phyloP scores from a whole-genome alignment of 1,139 yeast genomes.

The Diutina pseudorugosa region DNA sequence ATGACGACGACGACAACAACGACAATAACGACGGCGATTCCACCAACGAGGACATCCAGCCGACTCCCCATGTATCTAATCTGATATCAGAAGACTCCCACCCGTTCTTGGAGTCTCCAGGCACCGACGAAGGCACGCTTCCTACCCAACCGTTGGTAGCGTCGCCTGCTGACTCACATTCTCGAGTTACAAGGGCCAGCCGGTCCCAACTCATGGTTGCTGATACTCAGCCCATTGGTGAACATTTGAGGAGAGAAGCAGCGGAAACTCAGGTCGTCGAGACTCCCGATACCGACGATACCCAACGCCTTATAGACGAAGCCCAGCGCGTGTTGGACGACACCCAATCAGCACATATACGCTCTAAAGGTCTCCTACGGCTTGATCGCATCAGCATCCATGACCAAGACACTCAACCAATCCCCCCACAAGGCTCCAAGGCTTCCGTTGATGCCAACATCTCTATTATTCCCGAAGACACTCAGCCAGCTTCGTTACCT shows the following conservation, averaged over 20 bases:
- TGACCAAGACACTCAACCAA: not conserved
- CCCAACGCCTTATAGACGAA: not conserved
- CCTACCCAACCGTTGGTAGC: not conserved
- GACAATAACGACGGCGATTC: not conserved
- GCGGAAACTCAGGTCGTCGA: not conserved
- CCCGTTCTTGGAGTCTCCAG: not conserved
- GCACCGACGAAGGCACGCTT: not conserved
- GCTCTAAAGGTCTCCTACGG: not conserved
- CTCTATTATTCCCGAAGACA: not conserved
- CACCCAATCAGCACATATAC: not conserved
- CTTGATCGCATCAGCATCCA: not conserved
- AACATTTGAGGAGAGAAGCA: not conserved
- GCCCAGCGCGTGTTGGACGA: not conserved
- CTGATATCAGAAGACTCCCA: not conserved
- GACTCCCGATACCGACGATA: not conserved
- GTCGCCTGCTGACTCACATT: not conserved
- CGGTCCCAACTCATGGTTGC: not conserved
- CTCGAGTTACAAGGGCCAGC: too few species aligned
- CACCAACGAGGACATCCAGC: not conserved
- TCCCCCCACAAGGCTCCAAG: not conserved
- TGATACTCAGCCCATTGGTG: not conserved
- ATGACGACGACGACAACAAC: not conserved
- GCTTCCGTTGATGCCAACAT: not conserved
- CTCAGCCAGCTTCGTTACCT: not conserved
- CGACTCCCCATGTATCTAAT: not conserved